Conservation (phyloP, 768 basidiomycete species). For the Dioszegia crocea region DNA sequence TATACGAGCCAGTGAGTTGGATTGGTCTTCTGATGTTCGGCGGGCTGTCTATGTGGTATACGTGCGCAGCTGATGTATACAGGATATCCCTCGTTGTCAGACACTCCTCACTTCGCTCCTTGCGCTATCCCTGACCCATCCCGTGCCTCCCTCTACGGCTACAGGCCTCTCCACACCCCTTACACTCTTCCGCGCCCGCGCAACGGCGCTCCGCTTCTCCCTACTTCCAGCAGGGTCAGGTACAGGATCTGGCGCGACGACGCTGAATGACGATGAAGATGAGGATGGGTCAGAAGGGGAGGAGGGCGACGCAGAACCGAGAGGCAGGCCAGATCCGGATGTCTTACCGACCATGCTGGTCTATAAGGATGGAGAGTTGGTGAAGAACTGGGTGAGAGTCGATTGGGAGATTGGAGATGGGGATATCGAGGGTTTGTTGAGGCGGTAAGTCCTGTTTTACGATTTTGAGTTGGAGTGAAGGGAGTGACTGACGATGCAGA, state of each 20-base stretch:
- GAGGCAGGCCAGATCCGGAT: constrained; percentile 37
- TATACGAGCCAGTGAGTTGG: constrained; percentile 45
- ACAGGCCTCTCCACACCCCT: constrained; percentile 10
- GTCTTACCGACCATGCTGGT: constrained; percentile 46
- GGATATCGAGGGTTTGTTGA: constrained; percentile 39
- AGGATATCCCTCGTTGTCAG: constrained; percentile 42
- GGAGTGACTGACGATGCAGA: constrained; percentile 5
- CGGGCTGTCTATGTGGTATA: constrained; percentile 14
- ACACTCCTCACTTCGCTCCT: constrained; percentile 27
- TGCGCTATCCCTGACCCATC: constrained; percentile 27
- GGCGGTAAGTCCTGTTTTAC: constrained; percentile 20
- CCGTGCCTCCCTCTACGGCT: background rate
- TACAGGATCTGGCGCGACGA: background rate
- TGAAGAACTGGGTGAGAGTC: constrained; percentile 40
- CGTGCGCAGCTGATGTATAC: background rate
- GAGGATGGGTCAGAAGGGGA: constrained; percentile 18
- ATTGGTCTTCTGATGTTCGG: constrained; percentile 43
- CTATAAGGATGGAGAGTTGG: constrained; percentile 45
- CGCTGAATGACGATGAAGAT: constrained; percentile 11
- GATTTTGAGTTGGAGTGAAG: background rate
- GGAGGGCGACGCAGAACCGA: constrained; percentile 4
- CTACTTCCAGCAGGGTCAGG: constrained; percentile 24
- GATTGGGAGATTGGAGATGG: constrained; percentile 43
- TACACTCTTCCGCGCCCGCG: constrained; percentile 34
- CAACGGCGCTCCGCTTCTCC: constrained; percentile 40